A percentile compares a stretch with the other conserved stretches of the same genome.
Evolutionary conservation across 176 grass and related monocot species (phyloP).

Genomic region (Triticum timopheevii): DNA sequence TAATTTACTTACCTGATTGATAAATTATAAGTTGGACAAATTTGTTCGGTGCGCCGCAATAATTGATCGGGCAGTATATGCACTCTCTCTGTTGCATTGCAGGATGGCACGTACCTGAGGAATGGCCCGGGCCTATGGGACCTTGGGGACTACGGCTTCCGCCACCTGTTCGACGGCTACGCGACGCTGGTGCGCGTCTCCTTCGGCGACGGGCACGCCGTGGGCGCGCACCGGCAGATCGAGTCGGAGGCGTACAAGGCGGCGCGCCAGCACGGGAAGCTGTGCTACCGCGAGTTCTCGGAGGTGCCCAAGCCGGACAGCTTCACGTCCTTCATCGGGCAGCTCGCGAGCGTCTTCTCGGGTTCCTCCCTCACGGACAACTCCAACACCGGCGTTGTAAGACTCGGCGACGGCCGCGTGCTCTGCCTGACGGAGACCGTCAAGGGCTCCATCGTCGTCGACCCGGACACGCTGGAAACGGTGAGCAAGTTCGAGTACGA

Average conservation of each 20-base stretch:
- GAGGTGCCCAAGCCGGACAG: constrained; percentile 62
- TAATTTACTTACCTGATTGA: too few species aligned
- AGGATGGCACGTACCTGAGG: constrained; percentile 95
- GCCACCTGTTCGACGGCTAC: constrained; percentile 97
- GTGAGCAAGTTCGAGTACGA: constrained; percentile 74
- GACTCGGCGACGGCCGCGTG: constrained; percentile 90
- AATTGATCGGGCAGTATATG: too few species aligned
- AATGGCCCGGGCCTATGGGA: constrained; percentile 94
- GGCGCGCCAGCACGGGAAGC: constrained; percentile 60
- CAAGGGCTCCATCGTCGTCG: constrained; percentile 81
- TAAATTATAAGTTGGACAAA: too few species aligned
- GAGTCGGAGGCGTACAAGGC: constrained; percentile 95
- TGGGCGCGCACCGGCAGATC: constrained; percentile 79
- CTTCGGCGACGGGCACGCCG: constrained; percentile 51
- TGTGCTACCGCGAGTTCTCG: constrained; percentile 97
- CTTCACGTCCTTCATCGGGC: constrained; percentile 53
- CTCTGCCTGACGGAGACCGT: constrained; percentile 92
- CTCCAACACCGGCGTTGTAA: constrained; percentile 90
- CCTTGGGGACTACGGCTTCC: constrained; percentile 82
- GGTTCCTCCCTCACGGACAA: constrained; percentile 97
- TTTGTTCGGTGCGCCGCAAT: too few species aligned
- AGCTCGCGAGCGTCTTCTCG: constrained; percentile 75
- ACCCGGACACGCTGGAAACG: constrained; percentile 92
- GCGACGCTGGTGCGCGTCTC: constrained; percentile 84
- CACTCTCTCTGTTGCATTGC: background rate